Conservation (phyloP, 345 rosid species). For the Cardamine occulta region DNA sequence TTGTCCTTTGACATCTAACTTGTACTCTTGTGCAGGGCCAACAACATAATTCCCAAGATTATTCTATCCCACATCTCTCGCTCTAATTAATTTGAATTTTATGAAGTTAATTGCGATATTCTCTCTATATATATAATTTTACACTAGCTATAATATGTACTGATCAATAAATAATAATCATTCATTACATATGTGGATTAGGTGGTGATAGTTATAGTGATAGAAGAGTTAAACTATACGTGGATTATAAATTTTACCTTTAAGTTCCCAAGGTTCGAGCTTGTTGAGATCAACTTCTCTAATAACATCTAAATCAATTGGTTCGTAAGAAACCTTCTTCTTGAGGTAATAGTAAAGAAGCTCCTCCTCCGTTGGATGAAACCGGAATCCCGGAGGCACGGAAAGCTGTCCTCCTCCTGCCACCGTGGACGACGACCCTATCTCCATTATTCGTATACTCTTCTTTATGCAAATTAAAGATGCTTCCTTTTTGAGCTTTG, state of each 20-base stretch:
- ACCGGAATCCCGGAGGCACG: constrained; percentile 96
- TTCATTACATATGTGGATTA: constrained; percentile 22
- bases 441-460: constrained; percentile 34
- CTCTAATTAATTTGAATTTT: constrained; percentile 6
- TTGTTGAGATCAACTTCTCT: constrained; percentile 97
- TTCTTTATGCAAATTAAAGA: constrained; percentile 21
- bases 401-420: constrained; percentile 70
- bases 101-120: constrained; percentile 12
- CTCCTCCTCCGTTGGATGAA: constrained; percentile 98
- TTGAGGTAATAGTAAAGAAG: constrained; percentile 88
- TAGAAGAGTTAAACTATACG: constrained; percentile 25
- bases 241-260: constrained; percentile 52
- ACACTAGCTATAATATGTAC: background rate
- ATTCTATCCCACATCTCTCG: background rate
- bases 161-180: constrained; percentile 10
- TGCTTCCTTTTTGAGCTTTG: constrained; percentile 19
- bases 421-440: constrained; percentile 51
- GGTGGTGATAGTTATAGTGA: constrained; percentile 24
- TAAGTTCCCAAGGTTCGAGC: constrained; percentile 99
- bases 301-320: constrained; percentile 92
- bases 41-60: constrained; percentile 7
- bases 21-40: constrained; percentile 40
- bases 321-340: constrained; percentile 95
- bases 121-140: background rate
- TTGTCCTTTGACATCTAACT: constrained; percentile 44